Evolutionary conservation across 345 rosid species (phyloP), one percentile per base, ranked within the genome.

Genomic region (Conringia planisiliqua): DNA sequence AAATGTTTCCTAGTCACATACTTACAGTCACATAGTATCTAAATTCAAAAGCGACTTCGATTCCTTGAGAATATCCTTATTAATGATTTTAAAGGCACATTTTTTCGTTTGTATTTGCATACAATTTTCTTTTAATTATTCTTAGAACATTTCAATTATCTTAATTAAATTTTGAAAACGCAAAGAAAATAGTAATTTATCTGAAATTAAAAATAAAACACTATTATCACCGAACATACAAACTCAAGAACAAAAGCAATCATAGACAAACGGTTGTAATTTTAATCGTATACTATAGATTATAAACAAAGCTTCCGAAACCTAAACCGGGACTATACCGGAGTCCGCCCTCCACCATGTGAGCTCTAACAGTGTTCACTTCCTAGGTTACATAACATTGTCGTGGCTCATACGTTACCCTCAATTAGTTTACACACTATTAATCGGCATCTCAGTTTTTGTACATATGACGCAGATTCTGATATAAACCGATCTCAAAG

Each of bases 281-380:
- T n/a, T n/a, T n/a, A n/a, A n/a, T n/a, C n/a, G n/a, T n/a, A n/a
- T n/a, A n/a, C n/a, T n/a, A n/a, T n/a, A n/a, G n/a, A n/a, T n/a
- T n/a, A n/a, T n/a, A n/a, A n/a, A n/a, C n/a, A n/a, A n/a, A n/a
- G n/a, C n/a, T n/a, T n/a, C n/a, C n/a, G n/a, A n/a, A n/a, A n/a
- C n/a, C n/a, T n/a, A n/a, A n/a, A n/a, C n/a, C n/a, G 17, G 17
- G 9, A 52, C 55, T 54, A 62, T 62, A 72, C 76, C 43, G 62
- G 62, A 72, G 9, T 30, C 44, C 30, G 22, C 26, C 40, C 52
- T 51, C 38, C 38, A 55, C 38, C 38, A 14, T 7, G 61, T 29
- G 26, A 62, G 32, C 61, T 51, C 52, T 29, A n/a, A 13, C 33
- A 44, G 6, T 55, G 65, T 55, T 55, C 48, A 44, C 22, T 65